Base-by-base conservation (phyloP, 768 basidiomycete species). In the Leccinum subgranulosum region DNA sequence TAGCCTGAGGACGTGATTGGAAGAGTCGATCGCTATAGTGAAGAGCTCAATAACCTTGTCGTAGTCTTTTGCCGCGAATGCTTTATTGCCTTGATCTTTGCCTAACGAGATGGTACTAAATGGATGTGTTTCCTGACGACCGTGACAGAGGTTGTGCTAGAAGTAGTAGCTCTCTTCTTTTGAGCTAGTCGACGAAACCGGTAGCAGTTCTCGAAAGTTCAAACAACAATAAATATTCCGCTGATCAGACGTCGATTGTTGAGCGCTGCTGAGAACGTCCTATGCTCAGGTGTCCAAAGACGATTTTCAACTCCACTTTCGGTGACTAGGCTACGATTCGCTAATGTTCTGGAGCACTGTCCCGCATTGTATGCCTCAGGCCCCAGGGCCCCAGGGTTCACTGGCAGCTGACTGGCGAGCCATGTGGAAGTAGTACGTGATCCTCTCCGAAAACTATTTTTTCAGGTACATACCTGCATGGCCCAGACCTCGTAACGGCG, bases 71-170 rank as follows among this genome's bases (percentile, higher is more conserved):
- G 92, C 92, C 39, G 90, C 80, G 75, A 98, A 98, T 21, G 94
- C 94, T 69, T 94, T 94, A 81, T 98, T 98, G 67, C 94, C 95
- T 68, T 85, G 85, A 69, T 92, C 90, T 78, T 98, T 50, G 76
- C 78, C 81, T 82, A 27, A 78, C 43, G 49, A 49, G 58, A 51
- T 7, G 52, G 29, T 28, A n/a, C 10, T 36, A 27, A 8, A 29
- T 29, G 29, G n/a, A n/a, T 76, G 77, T 76, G 46, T 47, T n/a
- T 6, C 19, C 4, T 45, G 43, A 45, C 43, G 27, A n/a, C n/a
- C n/a, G n/a, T n/a, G 21, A 21, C 10, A 2, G 43, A 29, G 27
- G 14, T 11, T 10, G 23, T 27, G 11, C 29, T 19, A 29, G n/a
- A 47, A 28, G 7, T 48, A 28, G 36, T 19, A 27, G 56, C 47